phyloP scores from a whole-genome alignment of 208 protist genomes.

The Crithidia acanthocephali region DNA sequence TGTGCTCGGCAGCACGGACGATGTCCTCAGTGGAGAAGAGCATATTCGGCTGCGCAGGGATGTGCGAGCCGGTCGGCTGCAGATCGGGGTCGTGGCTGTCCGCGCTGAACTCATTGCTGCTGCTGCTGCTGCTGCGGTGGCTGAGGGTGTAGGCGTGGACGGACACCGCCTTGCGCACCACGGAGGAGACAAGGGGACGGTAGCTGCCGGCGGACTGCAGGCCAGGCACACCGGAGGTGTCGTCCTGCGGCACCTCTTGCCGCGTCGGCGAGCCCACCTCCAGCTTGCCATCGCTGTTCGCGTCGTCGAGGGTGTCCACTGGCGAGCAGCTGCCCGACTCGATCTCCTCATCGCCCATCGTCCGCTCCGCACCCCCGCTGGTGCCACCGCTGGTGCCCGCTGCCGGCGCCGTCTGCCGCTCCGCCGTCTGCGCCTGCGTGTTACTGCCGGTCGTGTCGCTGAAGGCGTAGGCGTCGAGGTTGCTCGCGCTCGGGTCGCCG shows the following conservation, averaged over 20 bases:
- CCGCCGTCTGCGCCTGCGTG: constrained; percentile 10
- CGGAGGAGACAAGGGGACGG: constrained; percentile 35
- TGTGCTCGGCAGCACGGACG: constrained; percentile 79
- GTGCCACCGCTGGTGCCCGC: background rate
- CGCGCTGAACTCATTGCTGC: constrained; percentile 25
- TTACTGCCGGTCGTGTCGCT: background rate
- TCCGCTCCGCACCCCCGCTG: background rate
- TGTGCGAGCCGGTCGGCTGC: constrained; percentile 34
- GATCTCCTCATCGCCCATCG: constrained; percentile 3
- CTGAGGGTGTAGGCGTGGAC: constrained; percentile 20
- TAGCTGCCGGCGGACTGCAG: constrained; percentile 34
- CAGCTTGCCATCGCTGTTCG: constrained; percentile 29
- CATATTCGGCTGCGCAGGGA: constrained; percentile 55
- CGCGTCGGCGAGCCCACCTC: constrained; percentile 10
- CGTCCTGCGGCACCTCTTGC: constrained; percentile 1
- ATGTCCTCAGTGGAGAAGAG: constrained; percentile 89
- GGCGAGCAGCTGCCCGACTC: constrained; percentile 25
- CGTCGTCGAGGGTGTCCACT: constrained; percentile 32
- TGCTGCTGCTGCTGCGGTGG: constrained; percentile 25
- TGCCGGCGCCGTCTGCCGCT: constrained; percentile 5
- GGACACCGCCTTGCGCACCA: constrained; percentile 18
- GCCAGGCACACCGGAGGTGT: constrained; percentile 22
- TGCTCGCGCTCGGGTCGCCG: background rate
- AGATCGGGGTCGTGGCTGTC: constrained; percentile 26
- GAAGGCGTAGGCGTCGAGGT: constrained; percentile 18